Base-by-base conservation (phyloP, 441 rosid genomes). In the Erodium trifolium region DNA sequence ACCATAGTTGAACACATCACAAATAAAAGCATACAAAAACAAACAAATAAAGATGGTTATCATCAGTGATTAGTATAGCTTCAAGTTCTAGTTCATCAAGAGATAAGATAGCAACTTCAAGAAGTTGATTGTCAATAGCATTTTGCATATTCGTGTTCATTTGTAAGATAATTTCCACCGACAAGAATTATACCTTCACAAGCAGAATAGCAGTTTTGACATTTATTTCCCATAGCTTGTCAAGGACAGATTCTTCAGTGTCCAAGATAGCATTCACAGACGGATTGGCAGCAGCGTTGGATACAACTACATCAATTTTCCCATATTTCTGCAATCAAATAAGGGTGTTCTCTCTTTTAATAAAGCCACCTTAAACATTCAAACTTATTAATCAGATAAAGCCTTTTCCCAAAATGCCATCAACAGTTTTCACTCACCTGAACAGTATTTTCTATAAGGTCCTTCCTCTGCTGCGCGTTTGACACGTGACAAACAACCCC, bases 401-500 rank as follows among this genome's bases (percentile, higher is more conserved):
- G 0, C 27, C 27, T 23, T 23, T 23, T 23, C 27, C 27, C 2
- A 23, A 23, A 23, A 23, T 23, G 0, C 27, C 27, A 23, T 23
- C 27, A 23, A 0, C 1, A 27, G 2, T 27, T 63, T 63, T 27
- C 35, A 63, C 14, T 4, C 14, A 86, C 97, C 89, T 87, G 81
- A 67, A 89, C 73, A 18, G 97, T 86, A 63, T 81, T 79, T 55
- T 82, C 81, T 1, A 88, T 80, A 35, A 91, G 97, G 80, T 81
- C 75, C 73, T 81, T 88, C 77, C 97, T 89, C 12, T 93, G 99
- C 43, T 83, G 83, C 2, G 81, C 79, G 71, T 87, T 87, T 39
- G 97, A 88, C 3, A 94, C 99, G 67, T 91, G 99, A 49, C 97
- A 94, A 70, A 90, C 93, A 65, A 94, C 77, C 72, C 97, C 99